Evolutionary conservation across 306 rosid species (phyloP).

Genomic region (Sesbania bispinosa): DNA sequence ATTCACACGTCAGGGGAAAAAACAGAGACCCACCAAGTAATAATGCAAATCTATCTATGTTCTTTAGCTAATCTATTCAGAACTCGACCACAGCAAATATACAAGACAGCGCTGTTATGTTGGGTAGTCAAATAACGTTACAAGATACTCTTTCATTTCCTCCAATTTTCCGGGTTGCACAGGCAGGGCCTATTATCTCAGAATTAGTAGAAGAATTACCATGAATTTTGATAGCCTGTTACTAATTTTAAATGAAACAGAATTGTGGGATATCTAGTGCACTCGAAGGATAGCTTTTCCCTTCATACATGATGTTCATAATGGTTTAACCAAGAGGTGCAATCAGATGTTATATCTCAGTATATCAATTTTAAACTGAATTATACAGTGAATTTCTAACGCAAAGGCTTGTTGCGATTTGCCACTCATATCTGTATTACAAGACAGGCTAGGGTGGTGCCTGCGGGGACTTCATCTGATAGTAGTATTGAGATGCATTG

Average conservation of each 20-base stretch:
- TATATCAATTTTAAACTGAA: constrained; percentile 41
- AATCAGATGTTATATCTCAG: constrained; percentile 31
- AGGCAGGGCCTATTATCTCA: neutral
- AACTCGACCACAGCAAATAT: too few species aligned
- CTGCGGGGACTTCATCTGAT: constrained; percentile 46
- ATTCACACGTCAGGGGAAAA: too few species aligned
- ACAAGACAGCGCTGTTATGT: too few species aligned
- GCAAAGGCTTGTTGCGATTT: constrained; percentile 16
- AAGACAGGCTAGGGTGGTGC: constrained; percentile 44
- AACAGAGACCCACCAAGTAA: too few species aligned
- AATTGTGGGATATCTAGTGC: neutral
- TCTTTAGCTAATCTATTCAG: too few species aligned
- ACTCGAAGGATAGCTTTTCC: constrained; percentile 10
- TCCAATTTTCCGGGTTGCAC: neutral
- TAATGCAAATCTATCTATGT: too few species aligned
- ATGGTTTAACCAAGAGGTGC: constrained; percentile 25
- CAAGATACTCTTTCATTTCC: neutral
- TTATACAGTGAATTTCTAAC: constrained; percentile 34
- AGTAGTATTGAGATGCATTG: constrained; percentile 45
- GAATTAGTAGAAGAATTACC: constrained; percentile 1
- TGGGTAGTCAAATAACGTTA: neutral
- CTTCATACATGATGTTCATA: constrained; percentile 3
- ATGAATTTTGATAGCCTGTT: neutral
- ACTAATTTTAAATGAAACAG: neutral
- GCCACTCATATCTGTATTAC: neutral